Percentiles rank a stretch among this genome's conserved stretches.
Conservation (phyloP, 768 basidiomycete genomes). For the Mycena venus region DNA sequence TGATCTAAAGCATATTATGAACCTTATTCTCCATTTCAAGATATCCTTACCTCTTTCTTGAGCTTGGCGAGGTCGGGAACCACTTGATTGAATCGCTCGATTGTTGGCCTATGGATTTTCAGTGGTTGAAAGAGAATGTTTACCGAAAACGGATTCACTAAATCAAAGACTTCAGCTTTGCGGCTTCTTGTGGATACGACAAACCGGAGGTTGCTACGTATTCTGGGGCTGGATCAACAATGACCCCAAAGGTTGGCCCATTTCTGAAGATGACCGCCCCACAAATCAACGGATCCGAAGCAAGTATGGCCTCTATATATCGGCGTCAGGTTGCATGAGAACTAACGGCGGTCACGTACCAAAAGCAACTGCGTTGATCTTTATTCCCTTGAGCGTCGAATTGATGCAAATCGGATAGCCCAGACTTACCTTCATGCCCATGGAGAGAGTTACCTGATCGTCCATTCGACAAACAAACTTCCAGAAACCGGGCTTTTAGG, state of each 20-base stretch:
- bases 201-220: background rate
- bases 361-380: conserved; percentile 10
- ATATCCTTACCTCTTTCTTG: background rate
- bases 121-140: background rate
- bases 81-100: background rate
- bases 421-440: background rate
- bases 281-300: conserved; percentile 4
- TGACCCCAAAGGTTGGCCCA: background rate
- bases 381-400: background rate
- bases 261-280: background rate
- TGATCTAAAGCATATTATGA: background rate
- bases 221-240: conserved; percentile 1
- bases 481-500: background rate
- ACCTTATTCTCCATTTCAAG: background rate
- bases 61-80: background rate
- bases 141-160: background rate
- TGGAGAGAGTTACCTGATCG: background rate
- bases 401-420: background rate
- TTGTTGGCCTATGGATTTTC: background rate
- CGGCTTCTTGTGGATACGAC: background rate
- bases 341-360: background rate
- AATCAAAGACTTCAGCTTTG: background rate
- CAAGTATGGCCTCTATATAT: background rate
- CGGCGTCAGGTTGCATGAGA: background rate
- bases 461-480: conserved; percentile 2